phyloP scores from a whole-genome alignment of 345 rosid genomes.

The Euphorbia lathyris region DNA sequence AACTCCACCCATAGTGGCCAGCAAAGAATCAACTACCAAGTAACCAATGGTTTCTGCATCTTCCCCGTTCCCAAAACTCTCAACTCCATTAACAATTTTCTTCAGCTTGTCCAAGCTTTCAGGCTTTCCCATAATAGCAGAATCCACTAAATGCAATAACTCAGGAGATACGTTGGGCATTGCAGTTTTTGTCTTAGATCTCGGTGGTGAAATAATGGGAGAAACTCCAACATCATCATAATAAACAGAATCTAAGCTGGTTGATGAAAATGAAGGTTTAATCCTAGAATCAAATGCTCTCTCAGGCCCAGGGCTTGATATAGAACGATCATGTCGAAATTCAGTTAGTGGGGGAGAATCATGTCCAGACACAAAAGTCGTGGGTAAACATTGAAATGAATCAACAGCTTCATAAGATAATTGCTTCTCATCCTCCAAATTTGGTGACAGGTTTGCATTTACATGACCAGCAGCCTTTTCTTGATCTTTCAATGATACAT shows the following conservation, averaged over 20 bases:
- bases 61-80: slow-evolving; percentile 71
- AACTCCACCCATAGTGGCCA: slow-evolving; percentile 99
- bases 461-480: slow-evolving; percentile 32
- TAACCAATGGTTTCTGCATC: slow-evolving; percentile 76
- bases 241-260: slow-evolving; percentile 52
- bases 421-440: slow-evolving; percentile 43
- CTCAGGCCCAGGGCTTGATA: slow-evolving; percentile 60
- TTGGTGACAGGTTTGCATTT: slow-evolving; percentile 37
- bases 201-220: slow-evolving; percentile 62
- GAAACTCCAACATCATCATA: slow-evolving; percentile 46
- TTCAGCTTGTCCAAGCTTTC: slow-evolving; percentile 85
- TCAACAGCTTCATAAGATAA: slow-evolving; percentile 33
- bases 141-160: slow-evolving; percentile 94
- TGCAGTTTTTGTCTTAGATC: slow-evolving; percentile 57
- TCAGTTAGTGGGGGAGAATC: slow-evolving; percentile 45
- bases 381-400: too few species aligned
- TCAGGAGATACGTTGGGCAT: slow-evolving; percentile 97
- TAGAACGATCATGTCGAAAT: slow-evolving; percentile 36
- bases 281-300: slow-evolving; percentile 35
- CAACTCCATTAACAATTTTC: slow-evolving; percentile 76
- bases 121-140: slow-evolving; percentile 97
- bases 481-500: slow-evolving; percentile 72
- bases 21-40: slow-evolving; percentile 89
- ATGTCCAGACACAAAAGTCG: slow-evolving; percentile 28
- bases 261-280: slow-evolving; percentile 48